Conservation (phyloP, 345 rosid genomes). For the Syzygium aromaticum region DNA sequence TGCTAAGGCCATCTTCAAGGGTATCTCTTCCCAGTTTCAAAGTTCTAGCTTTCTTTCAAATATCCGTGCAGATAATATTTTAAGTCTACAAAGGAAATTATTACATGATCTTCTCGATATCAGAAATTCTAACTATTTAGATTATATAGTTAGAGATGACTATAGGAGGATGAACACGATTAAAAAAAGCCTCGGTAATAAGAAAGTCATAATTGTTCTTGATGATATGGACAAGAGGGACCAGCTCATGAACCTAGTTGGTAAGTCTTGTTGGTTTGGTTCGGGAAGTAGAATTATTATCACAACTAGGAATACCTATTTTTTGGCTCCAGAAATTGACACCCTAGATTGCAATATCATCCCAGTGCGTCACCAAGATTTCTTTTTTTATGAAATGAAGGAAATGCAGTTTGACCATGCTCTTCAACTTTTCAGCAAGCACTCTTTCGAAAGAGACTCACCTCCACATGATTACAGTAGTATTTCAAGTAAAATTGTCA, state of each 20-base stretch:
- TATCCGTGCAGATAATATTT: neutral
- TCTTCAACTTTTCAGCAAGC: neutral
- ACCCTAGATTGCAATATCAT: neutral
- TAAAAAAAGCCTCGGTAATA: rapidly evolving
- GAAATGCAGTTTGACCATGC: too few relatives aligned
- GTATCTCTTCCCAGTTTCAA: neutral
- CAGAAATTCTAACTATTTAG: too few relatives aligned
- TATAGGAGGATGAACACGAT: neutral
- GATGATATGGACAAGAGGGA: neutral
- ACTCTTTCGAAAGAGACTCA: neutral
- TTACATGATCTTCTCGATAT: rapidly evolving
- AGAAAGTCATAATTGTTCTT: neutral
- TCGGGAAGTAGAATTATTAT: neutral
- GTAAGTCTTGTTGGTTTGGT: neutral
- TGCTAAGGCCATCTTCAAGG: neutral
- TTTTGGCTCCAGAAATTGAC: neutral
- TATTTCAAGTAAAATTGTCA: neutral
- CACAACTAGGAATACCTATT: neutral
- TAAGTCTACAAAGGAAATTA: neutral
- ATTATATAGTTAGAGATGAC: too few relatives aligned
- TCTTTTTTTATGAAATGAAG: neutral
- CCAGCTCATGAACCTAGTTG: neutral
- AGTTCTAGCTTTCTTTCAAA: neutral
- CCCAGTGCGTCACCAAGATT: neutral
- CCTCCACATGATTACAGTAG: neutral